Percentiles rank a stretch among this genome's conserved stretches.
phyloP scores from a whole-genome alignment of 257 asterid genomes.

The Orobanche coerulescens region DNA sequence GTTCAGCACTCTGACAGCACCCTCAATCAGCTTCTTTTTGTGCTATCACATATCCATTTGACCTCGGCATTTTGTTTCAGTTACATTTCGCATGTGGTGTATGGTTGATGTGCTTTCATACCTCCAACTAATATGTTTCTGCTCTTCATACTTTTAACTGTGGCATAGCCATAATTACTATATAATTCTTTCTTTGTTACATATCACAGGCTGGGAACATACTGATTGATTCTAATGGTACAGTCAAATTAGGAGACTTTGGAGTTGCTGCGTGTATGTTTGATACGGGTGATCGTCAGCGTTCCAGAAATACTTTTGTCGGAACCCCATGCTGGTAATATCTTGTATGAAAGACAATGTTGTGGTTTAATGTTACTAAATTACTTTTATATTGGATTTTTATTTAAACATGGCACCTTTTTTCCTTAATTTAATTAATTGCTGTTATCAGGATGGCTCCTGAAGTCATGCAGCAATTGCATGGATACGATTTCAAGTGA shows the following conservation, averaged over 20 bases:
- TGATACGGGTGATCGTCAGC: constrained; percentile 96
- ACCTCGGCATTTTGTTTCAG: constrained; percentile 11
- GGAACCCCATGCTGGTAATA: constrained; percentile 99
- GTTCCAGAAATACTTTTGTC: constrained; percentile 94
- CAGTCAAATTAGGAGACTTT: constrained; percentile 89
- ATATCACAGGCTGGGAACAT: constrained; percentile 90
- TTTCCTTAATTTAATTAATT: constrained; percentile 1
- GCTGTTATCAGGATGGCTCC: constrained; percentile 96
- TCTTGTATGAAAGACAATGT: constrained; percentile 9
- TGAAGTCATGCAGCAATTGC: constrained; percentile 97
- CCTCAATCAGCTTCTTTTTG: constrained; percentile 11
- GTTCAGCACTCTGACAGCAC: constrained; percentile 4
- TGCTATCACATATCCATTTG: neutral
- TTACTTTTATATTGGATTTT: neutral
- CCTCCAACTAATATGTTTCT: constrained; percentile 9
- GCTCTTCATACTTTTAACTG: constrained; percentile 1
- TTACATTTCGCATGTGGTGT: constrained; percentile 2
- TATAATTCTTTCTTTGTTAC: constrained; percentile 11
- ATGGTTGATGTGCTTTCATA: constrained; percentile 21
- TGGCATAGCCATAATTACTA: neutral
- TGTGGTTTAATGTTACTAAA: neutral
- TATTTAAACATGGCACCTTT: constrained; percentile 15
- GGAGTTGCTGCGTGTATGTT: constrained; percentile 98
- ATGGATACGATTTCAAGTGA: constrained; percentile 98
- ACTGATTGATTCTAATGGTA: constrained; percentile 69